Percentiles rank a stretch among this genome's conserved stretches.
phyloP scores from a whole-genome alignment of 805 yeast genomes.

The Jamesozyma piceae region DNA sequence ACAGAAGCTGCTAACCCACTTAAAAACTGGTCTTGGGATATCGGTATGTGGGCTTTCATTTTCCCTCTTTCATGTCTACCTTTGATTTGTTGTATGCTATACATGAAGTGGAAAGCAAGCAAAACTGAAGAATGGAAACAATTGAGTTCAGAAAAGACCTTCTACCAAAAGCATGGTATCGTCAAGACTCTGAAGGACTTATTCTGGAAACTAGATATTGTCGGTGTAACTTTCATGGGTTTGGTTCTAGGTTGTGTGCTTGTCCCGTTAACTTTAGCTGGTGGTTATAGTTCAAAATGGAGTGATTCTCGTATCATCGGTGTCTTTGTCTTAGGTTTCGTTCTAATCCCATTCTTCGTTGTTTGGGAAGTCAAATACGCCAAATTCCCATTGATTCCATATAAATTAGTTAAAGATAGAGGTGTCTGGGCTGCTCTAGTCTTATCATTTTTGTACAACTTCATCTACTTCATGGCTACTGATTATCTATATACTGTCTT shows the following conservation, averaged over 20 bases:
- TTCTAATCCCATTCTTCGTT: constrained; percentile 47
- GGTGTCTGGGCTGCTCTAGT: constrained; percentile 66
- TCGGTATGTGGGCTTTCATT: constrained; percentile 74
- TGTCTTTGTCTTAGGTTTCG: constrained; percentile 60
- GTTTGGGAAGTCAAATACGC: constrained; percentile 53
- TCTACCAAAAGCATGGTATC: constrained; percentile 32
- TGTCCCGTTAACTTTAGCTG: constrained; percentile 69
- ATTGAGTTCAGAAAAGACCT: constrained; percentile 34
- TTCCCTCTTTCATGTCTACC: constrained; percentile 62
- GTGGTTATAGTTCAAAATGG: constrained; percentile 53
- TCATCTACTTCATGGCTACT: constrained; percentile 60
- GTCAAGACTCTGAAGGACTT: constrained; percentile 29
- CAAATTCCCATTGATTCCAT: constrained; percentile 55
- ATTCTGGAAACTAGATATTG: constrained; percentile 57
- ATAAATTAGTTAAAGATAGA: constrained; percentile 49
- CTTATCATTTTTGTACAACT: constrained; percentile 49
- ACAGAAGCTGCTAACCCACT: constrained; percentile 30
- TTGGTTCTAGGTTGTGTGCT: constrained; percentile 54
- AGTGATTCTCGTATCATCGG: constrained; percentile 50
- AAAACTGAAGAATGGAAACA: constrained; percentile 43
- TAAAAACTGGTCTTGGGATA: constrained; percentile 58
- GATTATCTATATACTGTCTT: constrained; percentile 61
- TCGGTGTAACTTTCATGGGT: constrained; percentile 50
- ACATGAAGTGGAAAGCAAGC: constrained; percentile 48
- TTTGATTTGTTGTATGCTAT: constrained; percentile 41